phyloP scores from a whole-genome alignment of 495 filamentous ascomycete genomes.

The Durotheca rogersii region DNA sequence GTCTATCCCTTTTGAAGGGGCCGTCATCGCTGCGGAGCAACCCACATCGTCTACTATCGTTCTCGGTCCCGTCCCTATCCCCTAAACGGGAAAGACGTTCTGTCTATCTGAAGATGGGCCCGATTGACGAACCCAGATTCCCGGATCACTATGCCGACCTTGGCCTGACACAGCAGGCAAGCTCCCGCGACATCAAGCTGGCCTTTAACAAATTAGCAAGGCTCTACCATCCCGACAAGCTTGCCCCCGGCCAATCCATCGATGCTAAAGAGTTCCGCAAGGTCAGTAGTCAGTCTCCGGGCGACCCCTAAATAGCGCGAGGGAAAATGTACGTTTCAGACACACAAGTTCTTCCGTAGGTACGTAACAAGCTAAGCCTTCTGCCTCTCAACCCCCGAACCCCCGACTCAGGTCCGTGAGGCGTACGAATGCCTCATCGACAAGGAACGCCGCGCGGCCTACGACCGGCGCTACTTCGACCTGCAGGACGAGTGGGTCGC shows the following conservation, averaged over 20 bases:
- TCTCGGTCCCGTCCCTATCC: no score
- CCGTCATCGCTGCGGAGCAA: background rate
- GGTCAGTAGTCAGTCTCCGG: constrained; percentile 7
- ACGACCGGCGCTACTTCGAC: constrained; percentile 12
- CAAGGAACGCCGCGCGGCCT: constrained; percentile 3
- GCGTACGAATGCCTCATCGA: constrained; percentile 22
- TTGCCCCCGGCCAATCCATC: constrained; percentile 17
- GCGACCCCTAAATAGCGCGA: no score
- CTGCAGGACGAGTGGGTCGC: constrained; percentile 10
- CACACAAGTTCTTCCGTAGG: no score
- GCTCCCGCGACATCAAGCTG: constrained; percentile 16
- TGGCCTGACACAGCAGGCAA: constrained; percentile 15
- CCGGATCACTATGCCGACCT: constrained; percentile 25
- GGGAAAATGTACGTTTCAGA: no score
- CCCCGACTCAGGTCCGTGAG: constrained; percentile 15
- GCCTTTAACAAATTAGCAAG: constrained; percentile 19
- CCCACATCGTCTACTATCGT: constrained; percentile 27
- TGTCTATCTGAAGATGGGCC: constrained; percentile 2
- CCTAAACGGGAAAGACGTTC: constrained; percentile 49
- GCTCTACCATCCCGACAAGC: constrained; percentile 24
- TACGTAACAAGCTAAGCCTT: no score
- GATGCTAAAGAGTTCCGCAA: constrained; percentile 28
- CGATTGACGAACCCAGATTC: background rate
- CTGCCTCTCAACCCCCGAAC: no score
- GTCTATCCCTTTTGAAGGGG: background rate